Percentiles rank a stretch among this genome's conserved stretches.
These are phyloP conservation scores for Boechera divaricarpa DNA, from an alignment of 345 rosid genomes.

Conservation along the genomic window DNA sequence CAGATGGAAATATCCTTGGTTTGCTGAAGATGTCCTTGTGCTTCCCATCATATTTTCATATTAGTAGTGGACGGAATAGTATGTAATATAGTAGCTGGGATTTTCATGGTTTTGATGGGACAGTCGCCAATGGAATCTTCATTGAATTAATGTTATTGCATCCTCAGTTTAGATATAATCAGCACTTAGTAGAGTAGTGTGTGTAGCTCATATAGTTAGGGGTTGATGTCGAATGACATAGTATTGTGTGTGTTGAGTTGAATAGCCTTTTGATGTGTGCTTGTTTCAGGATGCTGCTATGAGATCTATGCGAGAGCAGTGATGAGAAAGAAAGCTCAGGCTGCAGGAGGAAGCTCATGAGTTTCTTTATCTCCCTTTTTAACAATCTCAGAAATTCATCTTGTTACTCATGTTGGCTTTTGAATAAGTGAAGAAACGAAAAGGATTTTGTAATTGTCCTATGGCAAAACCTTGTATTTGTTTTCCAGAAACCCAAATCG, in stretches of 20 bases:
- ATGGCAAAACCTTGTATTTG: slow-evolving; percentile 11
- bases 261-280: slow-evolving; percentile 1
- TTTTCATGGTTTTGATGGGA: slow-evolving; percentile 1
- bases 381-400: not conserved
- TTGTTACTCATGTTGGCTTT: slow-evolving; percentile 21
- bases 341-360: slow-evolving; percentile 52
- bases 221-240: not conserved
- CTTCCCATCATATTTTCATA: not conserved
- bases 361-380: slow-evolving; percentile 1
- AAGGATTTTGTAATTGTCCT: not conserved
- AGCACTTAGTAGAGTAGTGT: not conserved
- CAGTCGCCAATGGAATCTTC: not conserved
- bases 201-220: not conserved
- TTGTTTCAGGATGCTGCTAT: slow-evolving; percentile 86
- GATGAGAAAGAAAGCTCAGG: slow-evolving; percentile 77
- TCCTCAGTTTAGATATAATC: not conserved
- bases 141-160: not conserved
- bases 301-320: slow-evolving; percentile 80
- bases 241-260: not conserved
- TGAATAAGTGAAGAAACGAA: slow-evolving; percentile 35
- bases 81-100: not conserved
- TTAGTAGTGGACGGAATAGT: not conserved
- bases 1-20: not conserved
- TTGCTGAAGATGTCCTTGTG: slow-evolving; percentile 5
- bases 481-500: slow-evolving; percentile 14